Evolutionary conservation across 2,329 filamentous ascomycete species (phyloP).

Genomic region (Cladosporium sp.): DNA sequence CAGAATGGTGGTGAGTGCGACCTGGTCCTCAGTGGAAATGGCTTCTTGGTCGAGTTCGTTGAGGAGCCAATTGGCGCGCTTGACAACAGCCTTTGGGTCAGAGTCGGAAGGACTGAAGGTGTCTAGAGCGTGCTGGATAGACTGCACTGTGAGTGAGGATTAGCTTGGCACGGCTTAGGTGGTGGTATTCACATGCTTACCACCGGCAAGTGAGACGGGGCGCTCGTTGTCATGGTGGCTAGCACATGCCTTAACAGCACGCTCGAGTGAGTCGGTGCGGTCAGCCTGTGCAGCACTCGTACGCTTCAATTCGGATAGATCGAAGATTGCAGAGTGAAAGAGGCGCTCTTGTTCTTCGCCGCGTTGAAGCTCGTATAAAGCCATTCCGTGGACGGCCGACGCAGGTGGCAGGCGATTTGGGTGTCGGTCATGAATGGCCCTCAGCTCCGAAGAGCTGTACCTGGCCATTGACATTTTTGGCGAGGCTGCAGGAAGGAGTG

Average conservation of each 20-base stretch:
- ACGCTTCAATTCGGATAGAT: conserved; percentile 22
- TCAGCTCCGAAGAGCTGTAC: conserved; percentile 14
- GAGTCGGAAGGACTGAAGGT: not conserved
- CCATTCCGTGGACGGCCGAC: conserved; percentile 30
- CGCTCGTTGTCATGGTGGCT: conserved; percentile 7
- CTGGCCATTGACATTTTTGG: not conserved
- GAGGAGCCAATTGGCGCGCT: not conserved
- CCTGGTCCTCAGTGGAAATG: conserved; percentile 7
- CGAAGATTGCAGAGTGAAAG: conserved; percentile 30
- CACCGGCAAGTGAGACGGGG: not conserved
- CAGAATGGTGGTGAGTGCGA: conserved; percentile 2
- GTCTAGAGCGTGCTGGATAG: not conserved
- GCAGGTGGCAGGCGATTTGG: conserved; percentile 28
- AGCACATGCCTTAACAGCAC: conserved; percentile 4
- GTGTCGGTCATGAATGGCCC: conserved; percentile 25
- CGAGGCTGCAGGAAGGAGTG: not conserved
- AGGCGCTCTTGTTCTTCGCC: conserved; percentile 30
- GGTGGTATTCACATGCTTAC: conserved; percentile 1
- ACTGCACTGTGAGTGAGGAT: not conserved
- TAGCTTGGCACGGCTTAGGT: not conserved
- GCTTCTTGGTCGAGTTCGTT: conserved; percentile 13
- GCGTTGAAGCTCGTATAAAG: conserved; percentile 33
- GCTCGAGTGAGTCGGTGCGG: not conserved
- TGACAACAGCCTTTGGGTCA: not conserved
- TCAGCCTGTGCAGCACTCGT: conserved; percentile 1